Evolutionary conservation across 2,329 filamentous ascomycete genomes (phyloP).

Genomic region (Penicillium sp.): DNA sequence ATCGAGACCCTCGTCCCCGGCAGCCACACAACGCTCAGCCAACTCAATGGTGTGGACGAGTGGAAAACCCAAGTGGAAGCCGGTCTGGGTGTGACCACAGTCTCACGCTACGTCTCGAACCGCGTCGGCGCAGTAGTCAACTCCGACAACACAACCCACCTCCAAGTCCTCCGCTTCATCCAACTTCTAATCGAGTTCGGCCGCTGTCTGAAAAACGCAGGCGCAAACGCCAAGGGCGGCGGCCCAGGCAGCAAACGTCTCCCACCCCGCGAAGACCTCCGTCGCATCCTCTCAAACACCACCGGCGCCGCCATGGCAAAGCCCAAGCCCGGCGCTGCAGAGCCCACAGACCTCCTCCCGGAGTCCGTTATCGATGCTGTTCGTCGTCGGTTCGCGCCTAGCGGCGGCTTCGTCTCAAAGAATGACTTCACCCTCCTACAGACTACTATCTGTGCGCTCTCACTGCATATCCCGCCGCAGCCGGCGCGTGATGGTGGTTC

Average conservation of each 20-base stretch:
- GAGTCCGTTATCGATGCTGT: slow-evolving; percentile 42
- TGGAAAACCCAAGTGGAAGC: slow-evolving; percentile 42
- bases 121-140: slow-evolving; percentile 42
- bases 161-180: slow-evolving; percentile 48
- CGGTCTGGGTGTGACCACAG: slow-evolving; percentile 37
- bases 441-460: slow-evolving; percentile 47
- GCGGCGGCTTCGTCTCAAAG: slow-evolving; percentile 34
- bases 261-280: slow-evolving; percentile 41
- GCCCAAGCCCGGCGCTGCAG: slow-evolving; percentile 19
- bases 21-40: slow-evolving; percentile 41
- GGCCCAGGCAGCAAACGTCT: slow-evolving; percentile 41
- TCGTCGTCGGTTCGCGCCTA: slow-evolving; percentile 43
- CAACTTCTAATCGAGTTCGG: slow-evolving; percentile 45
- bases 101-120: slow-evolving; percentile 46
- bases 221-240: slow-evolving; percentile 23
- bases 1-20: slow-evolving; percentile 44
- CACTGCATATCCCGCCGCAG: slow-evolving; percentile 46
- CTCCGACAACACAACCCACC: slow-evolving; percentile 39
- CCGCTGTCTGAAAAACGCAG: slow-evolving; percentile 34
- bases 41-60: slow-evolving; percentile 42
- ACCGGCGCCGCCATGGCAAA: slow-evolving; percentile 15
- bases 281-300: slow-evolving; percentile 35
- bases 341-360: slow-evolving; percentile 26
- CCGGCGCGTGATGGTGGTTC: slow-evolving; percentile 38
- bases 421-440: slow-evolving; percentile 44